Conservation (phyloP, 129 eudicot genomes). For the Centaurea solstitialis region DNA sequence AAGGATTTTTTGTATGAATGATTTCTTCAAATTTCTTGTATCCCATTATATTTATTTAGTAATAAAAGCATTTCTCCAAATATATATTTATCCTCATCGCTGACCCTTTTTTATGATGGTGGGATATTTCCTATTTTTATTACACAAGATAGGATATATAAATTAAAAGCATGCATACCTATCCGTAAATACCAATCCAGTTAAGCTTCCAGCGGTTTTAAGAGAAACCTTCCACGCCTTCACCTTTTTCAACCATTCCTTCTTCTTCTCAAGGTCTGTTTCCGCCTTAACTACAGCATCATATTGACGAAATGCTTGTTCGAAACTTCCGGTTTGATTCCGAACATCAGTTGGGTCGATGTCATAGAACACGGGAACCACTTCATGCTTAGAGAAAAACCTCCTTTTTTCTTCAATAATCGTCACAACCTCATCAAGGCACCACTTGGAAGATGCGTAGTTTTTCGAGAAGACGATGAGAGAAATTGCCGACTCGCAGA, state of each 20-base stretch:
- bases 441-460: too few species aligned
- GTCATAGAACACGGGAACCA: constrained; percentile 24
- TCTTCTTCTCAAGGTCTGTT: constrained; percentile 1
- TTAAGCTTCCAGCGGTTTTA: constrained; percentile 17
- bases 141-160: neutral
- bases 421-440: constrained; percentile 14
- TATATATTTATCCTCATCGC: too few species aligned
- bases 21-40: too few species aligned
- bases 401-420: constrained; percentile 12
- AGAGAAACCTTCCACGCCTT: constrained; percentile 28
- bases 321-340: constrained; percentile 21
- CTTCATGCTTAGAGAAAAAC: constrained; percentile 16
- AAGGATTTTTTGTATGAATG: too few species aligned
- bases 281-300: constrained; percentile 10
- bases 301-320: constrained; percentile 21
- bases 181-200: constrained; percentile 23
- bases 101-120: too few species aligned
- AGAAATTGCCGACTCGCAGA: constrained; percentile 16
- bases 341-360: constrained; percentile 29
- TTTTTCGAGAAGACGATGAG: constrained; percentile 17
- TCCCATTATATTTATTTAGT: too few species aligned
- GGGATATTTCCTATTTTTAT: too few species aligned
- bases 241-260: constrained; percentile 17
- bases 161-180: constrained; percentile 14
- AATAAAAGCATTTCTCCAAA: too few species aligned